These are phyloP conservation scores for Chlamydomonas sp. DNA, from an alignment of 139 green algal genomes.

Conservation along the genomic window DNA sequence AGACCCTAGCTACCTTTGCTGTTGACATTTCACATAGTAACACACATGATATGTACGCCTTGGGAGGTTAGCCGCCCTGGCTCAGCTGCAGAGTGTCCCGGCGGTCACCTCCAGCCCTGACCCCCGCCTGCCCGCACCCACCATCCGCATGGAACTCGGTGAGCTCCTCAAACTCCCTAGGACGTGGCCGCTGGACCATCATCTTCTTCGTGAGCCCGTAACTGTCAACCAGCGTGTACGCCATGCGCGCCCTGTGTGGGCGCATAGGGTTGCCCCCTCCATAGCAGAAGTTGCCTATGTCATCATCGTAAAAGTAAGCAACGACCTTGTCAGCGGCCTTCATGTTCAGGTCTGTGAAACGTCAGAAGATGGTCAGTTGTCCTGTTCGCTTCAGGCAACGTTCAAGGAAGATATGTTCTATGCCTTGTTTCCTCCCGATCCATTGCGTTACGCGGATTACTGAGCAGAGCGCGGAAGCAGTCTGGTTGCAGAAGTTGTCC, in stretches of 20 bases:
- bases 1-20: no score
- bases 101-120: not conserved
- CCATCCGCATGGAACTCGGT: constrained; percentile 95
- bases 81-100: not conserved
- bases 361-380: no score
- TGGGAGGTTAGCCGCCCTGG: no score
- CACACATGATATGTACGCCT: no score
- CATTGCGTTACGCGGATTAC: no score
- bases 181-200: constrained; percentile 78
- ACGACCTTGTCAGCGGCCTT: constrained; percentile 56
- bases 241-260: constrained; percentile 94
- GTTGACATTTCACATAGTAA: no score
- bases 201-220: constrained; percentile 92
- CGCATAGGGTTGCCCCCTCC: constrained; percentile 91
- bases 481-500: no score
- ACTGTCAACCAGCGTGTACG: constrained; percentile 91
- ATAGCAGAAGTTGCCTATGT: constrained; percentile 92
- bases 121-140: constrained; percentile 47
- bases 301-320: constrained; percentile 96
- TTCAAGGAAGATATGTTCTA: no score
- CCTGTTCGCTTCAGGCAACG: no score
- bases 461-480: no score
- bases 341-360: not conserved
- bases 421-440: no score
- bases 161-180: constrained; percentile 75